Evolutionary conservation across 495 filamentous ascomycete species (phyloP).

Genomic region (Penicillium longicatenatum): DNA sequence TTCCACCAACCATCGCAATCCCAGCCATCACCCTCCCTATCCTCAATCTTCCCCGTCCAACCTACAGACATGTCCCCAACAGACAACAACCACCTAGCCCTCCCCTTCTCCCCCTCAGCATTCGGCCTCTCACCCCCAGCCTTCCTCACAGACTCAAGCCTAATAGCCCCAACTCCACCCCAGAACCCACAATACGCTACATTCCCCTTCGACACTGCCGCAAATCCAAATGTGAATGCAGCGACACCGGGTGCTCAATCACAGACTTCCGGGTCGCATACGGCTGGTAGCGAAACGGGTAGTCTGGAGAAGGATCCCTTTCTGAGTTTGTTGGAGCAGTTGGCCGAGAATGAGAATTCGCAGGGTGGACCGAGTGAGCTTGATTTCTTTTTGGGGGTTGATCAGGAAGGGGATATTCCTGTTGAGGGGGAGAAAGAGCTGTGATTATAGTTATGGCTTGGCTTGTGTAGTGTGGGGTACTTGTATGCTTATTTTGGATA

Average conservation of each 20-base stretch:
- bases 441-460: background rate
- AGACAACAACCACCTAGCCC: conserved; percentile 16
- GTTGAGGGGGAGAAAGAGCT: conserved; percentile 5
- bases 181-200: conserved; percentile 46
- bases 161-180: conserved; percentile 35
- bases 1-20: conserved; percentile 18
- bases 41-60: conserved; percentile 31
- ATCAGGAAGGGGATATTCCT: conserved; percentile 19
- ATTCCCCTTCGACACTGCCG: conserved; percentile 45
- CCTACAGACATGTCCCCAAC: conserved; percentile 12
- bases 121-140: conserved; percentile 36
- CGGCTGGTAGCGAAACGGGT: conserved; percentile 27
- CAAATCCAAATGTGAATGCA: conserved; percentile 14
- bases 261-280: conserved; percentile 39
- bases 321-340: conserved; percentile 73
- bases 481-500: background rate
- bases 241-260: conserved; percentile 43
- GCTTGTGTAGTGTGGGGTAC: background rate
- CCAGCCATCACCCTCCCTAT: conserved; percentile 21
- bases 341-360: conserved; percentile 72
- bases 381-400: conserved; percentile 63
- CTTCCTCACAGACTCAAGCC: conserved; percentile 33
- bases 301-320: conserved; percentile 75
- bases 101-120: conserved; percentile 37
- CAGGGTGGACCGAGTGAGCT: conserved; percentile 65